Evolutionary conservation across 1,284 basidiomycete species (phyloP), one percentile per base, ranked within the genome.

Genomic region (Sanghuangporus baumii): DNA sequence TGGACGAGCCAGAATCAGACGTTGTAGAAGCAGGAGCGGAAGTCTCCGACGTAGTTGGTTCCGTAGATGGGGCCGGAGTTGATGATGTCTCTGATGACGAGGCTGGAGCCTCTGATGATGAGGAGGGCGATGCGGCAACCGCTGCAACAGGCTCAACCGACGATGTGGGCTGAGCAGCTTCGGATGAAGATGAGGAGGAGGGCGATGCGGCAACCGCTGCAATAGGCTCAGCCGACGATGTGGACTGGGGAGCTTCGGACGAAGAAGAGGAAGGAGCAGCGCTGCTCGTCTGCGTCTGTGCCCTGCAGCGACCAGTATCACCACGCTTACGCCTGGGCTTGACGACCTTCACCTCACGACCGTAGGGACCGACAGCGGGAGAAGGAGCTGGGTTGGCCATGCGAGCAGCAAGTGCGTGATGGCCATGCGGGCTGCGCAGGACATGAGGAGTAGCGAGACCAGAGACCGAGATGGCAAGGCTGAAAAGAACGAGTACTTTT

Each of bases 401-500:
- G 18, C 63, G 63, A 26, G 60, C 56, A 34, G 55, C 63, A 18
- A 65, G 48, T 7, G 48, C 59, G 40, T 56, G 63, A 46, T 59
- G 63, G 34, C 38, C 43, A 50, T 61, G 63, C 6, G 34, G 56
- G n/a, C 26, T 48, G 26, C 60, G 63, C n/a, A 38, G 26, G 51
- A 55, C 56, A 31, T 62, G 56, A 12, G 61, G 61, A 14, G 61
- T 62, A 11, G 61, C 37, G 16, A 62, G 50, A 58, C 37, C 51
- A 8, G 38, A 52, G 47, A 46, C 61, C 26, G 63, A 61, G 52
- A 62, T 37, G 14, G 60, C 60, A 36, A 59, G 55, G 47, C 60
- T 52, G 41, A 59, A 56, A 54, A 62, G 56, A 52, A 58, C 54
- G 59, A 61, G 26, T 37, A 65, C n/a, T 47, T 61, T 61, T 9